Evolutionary conservation across 306 rosid species (phyloP).

Genomic region (Betula pendula): DNA sequence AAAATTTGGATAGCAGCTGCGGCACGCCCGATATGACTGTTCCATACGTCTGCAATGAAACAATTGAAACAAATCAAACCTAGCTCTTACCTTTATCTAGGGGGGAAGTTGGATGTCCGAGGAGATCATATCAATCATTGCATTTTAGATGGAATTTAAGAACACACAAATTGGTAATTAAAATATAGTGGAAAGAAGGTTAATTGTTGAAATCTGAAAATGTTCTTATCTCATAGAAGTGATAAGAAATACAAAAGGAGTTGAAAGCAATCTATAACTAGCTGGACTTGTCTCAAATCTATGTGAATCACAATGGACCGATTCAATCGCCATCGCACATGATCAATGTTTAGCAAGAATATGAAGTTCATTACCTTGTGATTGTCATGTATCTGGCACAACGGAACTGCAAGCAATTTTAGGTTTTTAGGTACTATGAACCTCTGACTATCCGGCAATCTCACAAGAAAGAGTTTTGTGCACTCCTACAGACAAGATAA

Average conservation of each 20-base stretch:
- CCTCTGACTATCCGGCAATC: conserved; percentile 64
- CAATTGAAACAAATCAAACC: neutral
- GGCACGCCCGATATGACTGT: conserved; percentile 72
- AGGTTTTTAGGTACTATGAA: conserved; percentile 75
- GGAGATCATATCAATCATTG: neutral
- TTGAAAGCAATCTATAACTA: neutral
- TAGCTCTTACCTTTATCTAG: neutral
- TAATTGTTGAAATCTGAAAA: neutral
- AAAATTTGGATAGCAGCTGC: conserved; percentile 69
- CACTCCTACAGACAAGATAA: conserved; percentile 58
- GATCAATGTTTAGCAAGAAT: neutral
- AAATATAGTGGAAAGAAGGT: neutral
- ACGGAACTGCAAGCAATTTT: conserved; percentile 79
- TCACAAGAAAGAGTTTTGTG: conserved; percentile 77
- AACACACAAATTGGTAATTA: neutral
- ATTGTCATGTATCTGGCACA: conserved; percentile 78
- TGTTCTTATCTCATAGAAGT: neutral
- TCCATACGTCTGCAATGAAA: conserved; percentile 75
- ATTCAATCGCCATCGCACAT: neutral
- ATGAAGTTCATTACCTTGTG: conserved; percentile 49
- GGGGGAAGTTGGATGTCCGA: neutral
- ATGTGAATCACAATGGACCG: neutral
- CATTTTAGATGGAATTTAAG: neutral
- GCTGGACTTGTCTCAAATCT: neutral
- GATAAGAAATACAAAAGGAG: neutral